Evolutionary conservation across 2,329 filamentous ascomycete species (phyloP).

Genomic region (Botrytis paeoniae): DNA sequence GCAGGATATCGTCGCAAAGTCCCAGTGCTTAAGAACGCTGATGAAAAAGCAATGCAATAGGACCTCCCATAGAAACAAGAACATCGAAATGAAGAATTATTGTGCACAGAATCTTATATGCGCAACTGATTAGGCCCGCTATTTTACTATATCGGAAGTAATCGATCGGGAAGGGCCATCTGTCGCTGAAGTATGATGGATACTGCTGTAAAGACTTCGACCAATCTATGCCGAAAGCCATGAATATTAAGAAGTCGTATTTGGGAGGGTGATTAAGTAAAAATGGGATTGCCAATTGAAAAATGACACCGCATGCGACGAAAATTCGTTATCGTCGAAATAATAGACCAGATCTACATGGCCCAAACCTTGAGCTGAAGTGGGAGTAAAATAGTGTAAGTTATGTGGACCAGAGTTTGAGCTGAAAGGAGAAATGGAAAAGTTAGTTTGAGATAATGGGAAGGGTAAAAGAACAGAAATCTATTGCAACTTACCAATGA

Average conservation of each 20-base stretch:
- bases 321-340: slow-evolving; percentile 19
- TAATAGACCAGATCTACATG: slow-evolving; percentile 39
- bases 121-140: slow-evolving; percentile 30
- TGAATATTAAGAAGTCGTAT: slow-evolving; percentile 43
- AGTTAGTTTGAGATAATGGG: slow-evolving; percentile 5
- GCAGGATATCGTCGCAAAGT: slow-evolving; percentile 39
- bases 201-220: slow-evolving; percentile 47
- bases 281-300: slow-evolving; percentile 28
- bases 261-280: slow-evolving; percentile 41
- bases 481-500: slow-evolving; percentile 71
- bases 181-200: slow-evolving; percentile 39
- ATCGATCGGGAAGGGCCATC: slow-evolving; percentile 35
- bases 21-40: slow-evolving; percentile 34
- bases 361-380: slow-evolving; percentile 82
- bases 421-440: slow-evolving; percentile 17
- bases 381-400: slow-evolving; percentile 18
- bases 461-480: neutral
- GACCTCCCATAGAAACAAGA: slow-evolving; percentile 38
- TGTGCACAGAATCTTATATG: slow-evolving; percentile 41
- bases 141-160: slow-evolving; percentile 27
- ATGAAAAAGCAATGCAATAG: slow-evolving; percentile 39
- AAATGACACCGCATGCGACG: slow-evolving; percentile 15
- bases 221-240: slow-evolving; percentile 44
- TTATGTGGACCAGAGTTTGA: slow-evolving; percentile 15
- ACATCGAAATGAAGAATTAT: slow-evolving; percentile 44